Evolutionary conservation across 257 asterid genomes (phyloP), one percentile per base, ranked within the genome.

Genomic region (Jacaranda copaia): DNA sequence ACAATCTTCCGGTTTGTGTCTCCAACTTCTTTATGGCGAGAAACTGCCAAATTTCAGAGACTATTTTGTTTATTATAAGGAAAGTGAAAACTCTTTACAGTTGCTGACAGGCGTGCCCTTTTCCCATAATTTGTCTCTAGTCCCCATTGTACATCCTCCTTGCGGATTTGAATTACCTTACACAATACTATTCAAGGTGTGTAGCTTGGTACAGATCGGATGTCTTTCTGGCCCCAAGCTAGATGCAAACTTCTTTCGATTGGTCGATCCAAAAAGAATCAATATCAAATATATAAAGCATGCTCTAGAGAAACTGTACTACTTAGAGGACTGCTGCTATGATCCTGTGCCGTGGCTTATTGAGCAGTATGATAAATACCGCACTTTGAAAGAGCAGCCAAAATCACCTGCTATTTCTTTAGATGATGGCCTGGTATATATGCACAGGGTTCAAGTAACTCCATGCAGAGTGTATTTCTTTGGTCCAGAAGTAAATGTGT

Each of bases 361-460:
- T 3, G 77, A 77, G 81, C 94, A 91, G 75, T 91, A 85, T 56
- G 51, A 48, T 4, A 86, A 79, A 68, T 90, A 90, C 49, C 59
- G 5, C n/a, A 80, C 61, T 9, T 72, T 32, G 6, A 80, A 32
- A 66, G 88, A 68, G 74, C 81, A 58, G 14, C 98, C 98, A 2
- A 89, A 87, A 49, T 82, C 92, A 68, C 90, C 98, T 32, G n/a
- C 85, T 12, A 80, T 95, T 56, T 58, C 68, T 68, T 83, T 95
- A 67, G 92, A 93, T 52, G 91, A 81, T 19, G 98, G 98, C 46
- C 77, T 95, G 81, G 93, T 95, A 15, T 91, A 93, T 10, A 85
- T 95, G 43, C 93, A 85, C 57, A 83, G 99, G 84, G 97, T 93
- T 75, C 93, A 89, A 85, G 89, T 95, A 68, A 95, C 99, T 14